Evolutionary conservation across 257 asterid species (phyloP).

Genomic region (Pogostemon cablin): DNA sequence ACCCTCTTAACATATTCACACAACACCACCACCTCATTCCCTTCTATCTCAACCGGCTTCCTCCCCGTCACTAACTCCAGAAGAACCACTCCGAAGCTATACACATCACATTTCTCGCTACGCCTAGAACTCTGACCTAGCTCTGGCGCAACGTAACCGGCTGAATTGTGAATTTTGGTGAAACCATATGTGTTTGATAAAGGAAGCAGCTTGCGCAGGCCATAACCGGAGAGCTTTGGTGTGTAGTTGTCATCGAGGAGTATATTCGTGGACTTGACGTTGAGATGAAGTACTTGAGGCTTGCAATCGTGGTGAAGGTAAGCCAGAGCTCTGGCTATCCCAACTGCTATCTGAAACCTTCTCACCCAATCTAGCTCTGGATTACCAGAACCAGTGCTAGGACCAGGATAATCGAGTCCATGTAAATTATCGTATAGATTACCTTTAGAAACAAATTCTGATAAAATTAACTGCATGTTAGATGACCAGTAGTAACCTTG

Average conservation of each 20-base stretch:
- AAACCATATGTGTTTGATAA: conserved; percentile 53
- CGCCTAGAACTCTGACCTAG: conserved; percentile 69
- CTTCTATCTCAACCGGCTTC: conserved; percentile 79
- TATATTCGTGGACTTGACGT: conserved; percentile 77
- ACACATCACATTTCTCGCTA: conserved; percentile 81
- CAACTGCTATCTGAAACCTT: conserved; percentile 80
- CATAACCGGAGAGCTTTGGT: conserved; percentile 73
- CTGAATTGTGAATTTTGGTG: conserved; percentile 74
- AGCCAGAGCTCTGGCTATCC: conserved; percentile 73
- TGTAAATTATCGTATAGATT: conserved; percentile 79
- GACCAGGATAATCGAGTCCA: conserved; percentile 64
- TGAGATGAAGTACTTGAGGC: conserved; percentile 81
- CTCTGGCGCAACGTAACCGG: conserved; percentile 94
- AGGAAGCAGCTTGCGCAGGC: conserved; percentile 75
- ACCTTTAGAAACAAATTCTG: conserved; percentile 70
- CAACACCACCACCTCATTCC: conserved; percentile 72
- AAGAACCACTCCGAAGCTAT: conserved; percentile 77
- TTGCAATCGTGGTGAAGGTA: conserved; percentile 97
- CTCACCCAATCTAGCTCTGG: conserved; percentile 72
- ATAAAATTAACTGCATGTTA: conserved; percentile 70
- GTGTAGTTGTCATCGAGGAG: conserved; percentile 60
- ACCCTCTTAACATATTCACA: conserved; percentile 67
- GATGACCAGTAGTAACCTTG: conserved; percentile 98
- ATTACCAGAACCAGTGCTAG: conserved; percentile 68
- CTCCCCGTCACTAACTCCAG: conserved; percentile 86